phyloP scores from a whole-genome alignment of 2,329 filamentous ascomycete genomes.

The Cordyceps cateniannulata region DNA sequence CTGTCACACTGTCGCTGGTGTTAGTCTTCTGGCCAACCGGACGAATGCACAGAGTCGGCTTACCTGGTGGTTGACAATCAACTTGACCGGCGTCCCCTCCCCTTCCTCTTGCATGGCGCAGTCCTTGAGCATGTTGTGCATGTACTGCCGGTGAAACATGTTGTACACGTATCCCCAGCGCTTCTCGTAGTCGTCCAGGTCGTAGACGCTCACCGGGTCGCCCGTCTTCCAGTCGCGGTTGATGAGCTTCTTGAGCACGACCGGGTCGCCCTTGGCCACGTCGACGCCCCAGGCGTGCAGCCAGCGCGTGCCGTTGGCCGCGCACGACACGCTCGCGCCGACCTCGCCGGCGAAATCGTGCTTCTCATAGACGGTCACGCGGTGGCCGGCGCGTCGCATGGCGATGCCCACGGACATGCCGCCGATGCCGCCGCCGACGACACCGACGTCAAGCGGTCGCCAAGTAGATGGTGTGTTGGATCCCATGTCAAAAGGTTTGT shows the following conservation, averaged over 20 bases:
- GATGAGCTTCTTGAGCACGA: conserved; percentile 59
- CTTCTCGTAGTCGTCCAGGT: conserved; percentile 58
- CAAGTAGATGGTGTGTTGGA: conserved; percentile 27
- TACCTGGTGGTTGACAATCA: conserved; percentile 52
- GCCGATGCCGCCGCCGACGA: conserved; percentile 43
- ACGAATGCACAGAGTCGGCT: conserved; percentile 9
- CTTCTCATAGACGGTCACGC: conserved; percentile 57
- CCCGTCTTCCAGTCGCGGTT: conserved; percentile 66
- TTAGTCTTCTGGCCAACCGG: background rate
- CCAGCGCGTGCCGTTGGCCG: conserved; percentile 65
- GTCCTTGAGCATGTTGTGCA: conserved; percentile 62
- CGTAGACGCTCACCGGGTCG: conserved; percentile 57
- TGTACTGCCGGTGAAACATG: conserved; percentile 64
- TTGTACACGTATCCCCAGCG: conserved; percentile 60
- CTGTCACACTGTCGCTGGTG: conserved; percentile 31
- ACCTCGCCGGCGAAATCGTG: conserved; percentile 62
- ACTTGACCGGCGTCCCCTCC: conserved; percentile 43
- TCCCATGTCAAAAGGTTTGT: conserved; percentile 18
- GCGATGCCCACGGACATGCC: conserved; percentile 41
- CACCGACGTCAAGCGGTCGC: conserved; percentile 37
- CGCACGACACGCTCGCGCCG: conserved; percentile 60
- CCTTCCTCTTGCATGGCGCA: conserved; percentile 47
- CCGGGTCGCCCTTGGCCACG: conserved; percentile 56
- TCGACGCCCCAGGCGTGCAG: conserved; percentile 63
- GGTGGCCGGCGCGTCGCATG: conserved; percentile 39